Percentiles rank a stretch among this genome's conserved stretches.
phyloP scores from a whole-genome alignment of 129 eudicot genomes.

The Daucus carota region DH1_v3.0 NC_030384.2:47051001-47051500 shows the following conservation, averaged over 20 bases:
- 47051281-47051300: conserved; percentile 85
- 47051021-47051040: neutral
- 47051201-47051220: conserved; percentile 82
- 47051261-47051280: conserved; percentile 85
- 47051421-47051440: conserved; percentile 72
- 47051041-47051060: neutral
- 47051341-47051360: neutral
- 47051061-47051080: neutral
- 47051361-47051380: conserved; percentile 5
- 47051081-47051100: conserved; percentile 17
- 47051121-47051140: conserved; percentile 52
- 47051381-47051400: neutral
- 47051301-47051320: conserved; percentile 87
- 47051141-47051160: conserved; percentile 80
- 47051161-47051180: conserved; percentile 81
- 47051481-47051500: conserved; percentile 69
- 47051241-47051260: conserved; percentile 39
- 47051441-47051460: conserved; percentile 90
- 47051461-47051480: conserved; percentile 96
- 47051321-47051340: conserved; percentile 43
- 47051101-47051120: conserved; percentile 22
- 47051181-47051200: conserved; percentile 61
- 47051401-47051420: conserved; percentile 44
- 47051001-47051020: too few species aligned
- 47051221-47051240: conserved; percentile 50